Conservation (phyloP, 1,284 basidiomycete genomes). For the Fomes fomentarius region DNA sequence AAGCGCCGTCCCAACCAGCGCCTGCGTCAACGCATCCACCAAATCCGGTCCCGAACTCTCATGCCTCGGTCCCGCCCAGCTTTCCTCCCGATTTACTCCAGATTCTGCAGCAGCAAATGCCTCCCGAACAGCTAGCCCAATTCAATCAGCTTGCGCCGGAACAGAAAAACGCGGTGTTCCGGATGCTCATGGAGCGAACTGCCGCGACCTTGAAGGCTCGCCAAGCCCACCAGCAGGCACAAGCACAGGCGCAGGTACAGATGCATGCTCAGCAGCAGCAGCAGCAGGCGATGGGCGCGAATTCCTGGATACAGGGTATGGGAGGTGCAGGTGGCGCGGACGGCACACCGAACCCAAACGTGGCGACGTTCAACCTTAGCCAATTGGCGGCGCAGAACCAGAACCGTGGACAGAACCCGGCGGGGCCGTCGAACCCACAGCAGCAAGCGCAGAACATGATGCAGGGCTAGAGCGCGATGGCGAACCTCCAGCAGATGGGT, state of each 20-base stretch:
- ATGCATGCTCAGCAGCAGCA: neutral
- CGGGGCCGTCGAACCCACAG: conserved; percentile 8
- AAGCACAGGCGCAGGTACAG: conserved; percentile 18
- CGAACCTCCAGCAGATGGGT: conserved; percentile 3
- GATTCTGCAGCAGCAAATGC: no score
- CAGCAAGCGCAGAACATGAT: neutral
- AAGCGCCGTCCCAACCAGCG: no score
- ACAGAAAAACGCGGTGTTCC: conserved; percentile 14
- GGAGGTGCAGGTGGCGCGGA: neutral
- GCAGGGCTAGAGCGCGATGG: conserved; percentile 1
- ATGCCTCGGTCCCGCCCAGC: neutral
- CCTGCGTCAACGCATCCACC: neutral
- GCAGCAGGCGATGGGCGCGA: conserved; percentile 5
- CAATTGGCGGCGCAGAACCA: neutral
- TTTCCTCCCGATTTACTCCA: no score
- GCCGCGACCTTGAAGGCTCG: no score
- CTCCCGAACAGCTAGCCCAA: no score
- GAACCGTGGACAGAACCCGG: conserved; percentile 4
- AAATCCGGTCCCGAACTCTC: neutral
- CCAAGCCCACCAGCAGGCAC: conserved; percentile 25
- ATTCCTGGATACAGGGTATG: conserved; percentile 17
- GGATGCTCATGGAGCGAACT: no score
- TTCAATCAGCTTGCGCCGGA: conserved; percentile 19
- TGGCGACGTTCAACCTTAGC: conserved; percentile 13
- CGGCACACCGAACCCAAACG: conserved; percentile 5